Conservation (phyloP, 78 protist genomes). For the Neovahlkampfia damariscottae region DNA sequence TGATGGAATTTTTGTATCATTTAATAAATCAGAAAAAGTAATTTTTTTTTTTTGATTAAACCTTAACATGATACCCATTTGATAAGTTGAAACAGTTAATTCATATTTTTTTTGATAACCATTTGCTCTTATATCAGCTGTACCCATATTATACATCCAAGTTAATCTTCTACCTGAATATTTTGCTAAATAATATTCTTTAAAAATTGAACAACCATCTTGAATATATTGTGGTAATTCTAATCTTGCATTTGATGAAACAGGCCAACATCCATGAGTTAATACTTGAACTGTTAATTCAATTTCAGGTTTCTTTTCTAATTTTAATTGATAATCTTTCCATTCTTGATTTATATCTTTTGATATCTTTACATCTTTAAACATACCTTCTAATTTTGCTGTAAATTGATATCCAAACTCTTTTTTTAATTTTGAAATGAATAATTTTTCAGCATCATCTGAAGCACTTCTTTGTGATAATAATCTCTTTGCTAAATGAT, state of each 20-base stretch:
- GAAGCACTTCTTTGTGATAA: conserved; percentile 43
- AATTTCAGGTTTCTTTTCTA: conserved; percentile 27
- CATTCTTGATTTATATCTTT: conserved; percentile 53
- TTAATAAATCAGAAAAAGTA: conserved; percentile 29
- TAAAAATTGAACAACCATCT: conserved; percentile 21
- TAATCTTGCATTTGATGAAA: conserved; percentile 29
- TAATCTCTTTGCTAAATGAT: conserved; percentile 83
- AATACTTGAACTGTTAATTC: conserved; percentile 65
- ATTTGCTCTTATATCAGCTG: conserved; percentile 59
- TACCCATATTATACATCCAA: conserved; percentile 81
- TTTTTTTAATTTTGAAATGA: conserved; percentile 68
- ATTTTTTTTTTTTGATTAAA: conserved; percentile 37
- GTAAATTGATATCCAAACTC: conserved; percentile 89
- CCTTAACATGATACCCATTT: conserved; percentile 62
- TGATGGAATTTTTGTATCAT: conserved; percentile 8
- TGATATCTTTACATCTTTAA: conserved; percentile 74
- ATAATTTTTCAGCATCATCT: conserved; percentile 67
- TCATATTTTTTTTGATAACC: conserved; percentile 26
- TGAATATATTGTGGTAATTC: conserved; percentile 12
- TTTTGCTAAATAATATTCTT: conserved; percentile 41
- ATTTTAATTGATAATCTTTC: conserved; percentile 11
- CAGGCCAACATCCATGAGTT: conserved; percentile 86
- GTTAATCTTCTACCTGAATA: conserved; percentile 71
- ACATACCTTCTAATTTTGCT: conserved; percentile 76
- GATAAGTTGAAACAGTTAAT: conserved; percentile 42